Evolutionary conservation across 805 yeast genomes (phyloP), one percentile per base, ranked within the genome.

Genomic region (Yamadazyma philogaea): DNA sequence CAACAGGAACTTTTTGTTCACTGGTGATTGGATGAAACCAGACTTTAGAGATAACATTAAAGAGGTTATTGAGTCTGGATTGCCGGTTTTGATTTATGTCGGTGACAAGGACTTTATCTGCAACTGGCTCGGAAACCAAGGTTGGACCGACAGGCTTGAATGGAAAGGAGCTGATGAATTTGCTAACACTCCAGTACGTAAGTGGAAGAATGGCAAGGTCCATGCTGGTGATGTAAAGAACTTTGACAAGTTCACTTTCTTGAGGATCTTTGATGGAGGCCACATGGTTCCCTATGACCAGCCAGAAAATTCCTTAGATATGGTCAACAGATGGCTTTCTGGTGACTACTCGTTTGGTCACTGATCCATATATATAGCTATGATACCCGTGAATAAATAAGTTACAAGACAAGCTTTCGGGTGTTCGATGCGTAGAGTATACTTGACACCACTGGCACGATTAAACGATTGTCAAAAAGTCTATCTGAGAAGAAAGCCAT

Each of bases 201-300:
- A 68, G 34, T 81, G 77, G 79, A 56, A 45, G 26, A 69, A 65
- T 20, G 64, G 60, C 42, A 61, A 59, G 51, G 52, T 51, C 41
- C 50, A 53, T 31, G 77, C 79, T 34, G 97, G 97, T 49, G 80
- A 84, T 53, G 83, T 81, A 19, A 88, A 87, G 72, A 82, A 78
- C 57, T 77, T 70, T 51, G 81, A 82, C 39, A 75, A 79, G 49
- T 79, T 90, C 53, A 85, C 96, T 5, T 90, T 83, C 72, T 73
- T 87, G 65, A 78, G 96, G 64, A 80, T 89, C 7, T 89, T 74
- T 57, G 93, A 79, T 46, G 97, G 91, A 42, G 97, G 97, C 19
- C 97, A 90, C 67, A 89, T 90, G 96, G 96, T 87, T 49, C 96
- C 97, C 17, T 84, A 71, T 57, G 89, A 90, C 64, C 93, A 85